These are phyloP conservation scores for Backusella mclennaniae DNA, from an alignment of 192 early-diverging fungal genomes.

Conservation along the genomic window DNA sequence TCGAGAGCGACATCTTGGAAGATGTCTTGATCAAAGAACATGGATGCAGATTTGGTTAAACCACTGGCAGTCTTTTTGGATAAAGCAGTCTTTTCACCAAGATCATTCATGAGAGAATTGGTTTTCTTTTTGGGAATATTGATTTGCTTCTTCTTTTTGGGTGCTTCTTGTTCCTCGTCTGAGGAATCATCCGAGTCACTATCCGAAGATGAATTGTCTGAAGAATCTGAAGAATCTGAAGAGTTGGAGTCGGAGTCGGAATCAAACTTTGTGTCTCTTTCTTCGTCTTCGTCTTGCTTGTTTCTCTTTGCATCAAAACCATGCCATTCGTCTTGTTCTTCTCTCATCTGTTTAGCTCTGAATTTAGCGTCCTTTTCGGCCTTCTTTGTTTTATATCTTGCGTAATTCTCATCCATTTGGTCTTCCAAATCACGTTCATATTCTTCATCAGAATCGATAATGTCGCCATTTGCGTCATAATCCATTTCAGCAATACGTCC, in stretches of 20 bases:
- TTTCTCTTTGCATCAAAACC: constrained; percentile 57
- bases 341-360: constrained; percentile 65
- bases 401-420: constrained; percentile 62
- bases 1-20: constrained; percentile 69
- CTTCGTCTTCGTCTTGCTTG: constrained; percentile 31
- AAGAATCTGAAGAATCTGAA: constrained; percentile 1
- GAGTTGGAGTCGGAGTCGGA: constrained; percentile 20
- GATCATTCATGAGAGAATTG: constrained; percentile 50
- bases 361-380: constrained; percentile 74
- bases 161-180: constrained; percentile 36
- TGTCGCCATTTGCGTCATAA: background rate
- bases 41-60: constrained; percentile 80
- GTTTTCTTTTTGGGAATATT: constrained; percentile 41
- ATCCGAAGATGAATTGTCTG: constrained; percentile 39
- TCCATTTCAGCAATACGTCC: constrained; percentile 25
- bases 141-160: constrained; percentile 28
- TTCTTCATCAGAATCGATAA: constrained; percentile 26
- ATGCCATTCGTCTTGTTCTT: constrained; percentile 68
- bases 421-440: constrained; percentile 25
- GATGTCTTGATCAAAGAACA: constrained; percentile 95
- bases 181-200: constrained; percentile 38
- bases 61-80: constrained; percentile 43
- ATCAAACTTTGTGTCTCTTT: constrained; percentile 6
- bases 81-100: constrained; percentile 56
- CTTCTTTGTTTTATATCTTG: constrained; percentile 70